Conservation (phyloP, 2,329 filamentous ascomycete genomes). For the Hirsutella thompsonii region DNA sequence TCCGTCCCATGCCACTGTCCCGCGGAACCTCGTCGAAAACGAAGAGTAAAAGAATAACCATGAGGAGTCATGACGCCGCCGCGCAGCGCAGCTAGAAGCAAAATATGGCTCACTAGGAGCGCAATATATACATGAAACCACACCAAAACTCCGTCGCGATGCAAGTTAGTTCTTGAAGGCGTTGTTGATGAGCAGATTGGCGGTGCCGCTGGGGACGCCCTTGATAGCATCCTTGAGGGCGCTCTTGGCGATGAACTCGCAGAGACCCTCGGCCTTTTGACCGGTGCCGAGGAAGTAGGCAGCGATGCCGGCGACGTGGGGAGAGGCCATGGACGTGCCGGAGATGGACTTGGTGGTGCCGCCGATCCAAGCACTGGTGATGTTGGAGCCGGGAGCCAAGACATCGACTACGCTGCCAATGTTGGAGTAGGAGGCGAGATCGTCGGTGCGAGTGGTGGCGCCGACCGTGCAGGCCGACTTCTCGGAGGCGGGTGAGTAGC, state of each 20-base stretch:
- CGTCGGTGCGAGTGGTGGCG: slow-evolving; percentile 24
- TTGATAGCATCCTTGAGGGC: slow-evolving; percentile 26
- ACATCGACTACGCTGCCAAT: slow-evolving; percentile 33
- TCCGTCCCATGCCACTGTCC: background rate
- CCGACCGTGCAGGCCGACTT: slow-evolving; percentile 35
- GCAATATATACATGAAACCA: background rate
- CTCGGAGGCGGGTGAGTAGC: slow-evolving; percentile 31
- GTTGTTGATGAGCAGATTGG: slow-evolving; percentile 45
- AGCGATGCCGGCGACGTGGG: slow-evolving; percentile 26
- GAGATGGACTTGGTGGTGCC: slow-evolving; percentile 24
- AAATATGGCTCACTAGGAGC: background rate
- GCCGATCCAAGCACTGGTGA: slow-evolving; percentile 31
- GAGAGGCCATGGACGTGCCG: slow-evolving; percentile 28
- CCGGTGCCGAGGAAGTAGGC: slow-evolving; percentile 31
- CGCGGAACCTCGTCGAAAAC: background rate
- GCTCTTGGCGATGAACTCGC: slow-evolving; percentile 29
- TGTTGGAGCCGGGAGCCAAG: slow-evolving; percentile 31
- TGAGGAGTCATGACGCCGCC: background rate
- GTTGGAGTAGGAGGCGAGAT: slow-evolving; percentile 34
- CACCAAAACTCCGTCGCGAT: background rate
- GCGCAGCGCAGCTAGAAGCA: background rate
- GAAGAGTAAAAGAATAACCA: background rate
- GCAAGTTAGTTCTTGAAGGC: slow-evolving; percentile 14
- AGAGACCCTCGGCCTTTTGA: slow-evolving; percentile 30
- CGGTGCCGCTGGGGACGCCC: slow-evolving; percentile 26